Evolutionary conservation across 1,284 basidiomycete species (phyloP), one percentile per base, ranked within the genome.

Genomic region (Rhodotorula sp.): DNA sequence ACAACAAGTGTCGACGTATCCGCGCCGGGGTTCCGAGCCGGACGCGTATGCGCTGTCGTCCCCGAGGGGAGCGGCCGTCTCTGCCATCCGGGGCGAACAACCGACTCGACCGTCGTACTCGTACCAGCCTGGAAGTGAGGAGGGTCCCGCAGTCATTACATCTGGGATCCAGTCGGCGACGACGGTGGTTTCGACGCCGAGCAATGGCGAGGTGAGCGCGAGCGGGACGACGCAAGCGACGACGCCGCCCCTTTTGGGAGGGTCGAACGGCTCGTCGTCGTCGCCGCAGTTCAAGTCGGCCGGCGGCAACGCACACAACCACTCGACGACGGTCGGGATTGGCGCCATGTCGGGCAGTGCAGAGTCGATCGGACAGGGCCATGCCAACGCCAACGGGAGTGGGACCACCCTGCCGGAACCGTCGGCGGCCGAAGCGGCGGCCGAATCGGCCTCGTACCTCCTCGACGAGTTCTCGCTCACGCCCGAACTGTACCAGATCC

Each of bases 401-500:
- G 15, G 54, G 14, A 28, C 16, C 3, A 55, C 54, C 8, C n/a
- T 55, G 14, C 54, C 54, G n/a, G 54, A 26, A 28, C 54, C 54
- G 12, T 55, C 54, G 54, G 54, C 54, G 2, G 54, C 54, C 12
- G 54, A 55, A n/a, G 54, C 54, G 26, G 54, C 54, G 10, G 54
- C 54, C 54, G 54, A 55, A 28, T 55, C 63, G 19, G n/a, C 56
- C 19, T 38, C 65, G 14, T 54, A 34, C 23, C 31, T 38, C 21
- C 45, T 55, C 19, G 68, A 69, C 43, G 69, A 67, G 43, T 58
- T 67, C 28, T 43, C 60, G 23, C 60, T 70, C 66, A 48, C 62
- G 15, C 61, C 71, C 31, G 70, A 72, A 38, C 57, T 70, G 8
- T 67, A 68, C 60, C 59, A 67, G 38, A 56, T 76, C 14, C 62